phyloP scores from a whole-genome alignment of 176 grass and related monocot species.

The Aegilops umbellulata region DNA sequence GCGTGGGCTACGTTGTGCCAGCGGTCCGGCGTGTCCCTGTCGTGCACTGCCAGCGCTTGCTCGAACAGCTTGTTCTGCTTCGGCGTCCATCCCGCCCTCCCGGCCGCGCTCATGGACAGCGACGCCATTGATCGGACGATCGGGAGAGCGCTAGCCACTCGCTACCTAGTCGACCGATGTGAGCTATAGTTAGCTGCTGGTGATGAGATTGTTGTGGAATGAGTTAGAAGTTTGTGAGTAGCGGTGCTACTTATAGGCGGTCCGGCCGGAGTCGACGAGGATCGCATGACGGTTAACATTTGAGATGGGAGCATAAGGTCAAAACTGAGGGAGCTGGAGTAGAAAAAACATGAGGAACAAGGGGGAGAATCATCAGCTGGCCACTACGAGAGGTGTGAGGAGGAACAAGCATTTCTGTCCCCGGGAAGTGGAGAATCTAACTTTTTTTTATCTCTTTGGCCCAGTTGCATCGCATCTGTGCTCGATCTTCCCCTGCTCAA shows the following conservation, averaged over 20 bases:
- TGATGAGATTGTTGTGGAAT: slow-evolving; percentile 8
- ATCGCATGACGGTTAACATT: no score
- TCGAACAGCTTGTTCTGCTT: slow-evolving; percentile 84
- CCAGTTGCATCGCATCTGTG: slow-evolving; percentile 35
- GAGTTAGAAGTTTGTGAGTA: neutral
- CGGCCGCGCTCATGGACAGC: slow-evolving; percentile 32
- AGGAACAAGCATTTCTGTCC: slow-evolving; percentile 42
- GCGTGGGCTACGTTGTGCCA: slow-evolving; percentile 75
- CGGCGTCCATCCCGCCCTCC: slow-evolving; percentile 44
- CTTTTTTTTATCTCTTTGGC: slow-evolving; percentile 25
- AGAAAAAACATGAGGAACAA: neutral
- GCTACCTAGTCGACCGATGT: neutral
- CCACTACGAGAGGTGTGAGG: neutral
- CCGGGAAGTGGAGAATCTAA: slow-evolving; percentile 27
- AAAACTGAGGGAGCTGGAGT: neutral
- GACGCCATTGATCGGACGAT: slow-evolving; percentile 32
- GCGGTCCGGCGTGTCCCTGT: slow-evolving; percentile 59
- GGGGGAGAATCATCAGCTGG: neutral
- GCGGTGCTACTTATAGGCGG: slow-evolving; percentile 33
- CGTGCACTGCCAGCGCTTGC: slow-evolving; percentile 70
- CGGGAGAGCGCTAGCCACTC: neutral
- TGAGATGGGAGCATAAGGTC: neutral
- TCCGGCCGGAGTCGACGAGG: neutral
- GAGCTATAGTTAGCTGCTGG: neutral
- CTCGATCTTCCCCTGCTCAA: neutral